Percentiles rank a stretch among this genome's conserved stretches.
Evolutionary conservation across 1,284 basidiomycete species (phyloP).

Genomic region (Rhodotorula sp.): DNA sequence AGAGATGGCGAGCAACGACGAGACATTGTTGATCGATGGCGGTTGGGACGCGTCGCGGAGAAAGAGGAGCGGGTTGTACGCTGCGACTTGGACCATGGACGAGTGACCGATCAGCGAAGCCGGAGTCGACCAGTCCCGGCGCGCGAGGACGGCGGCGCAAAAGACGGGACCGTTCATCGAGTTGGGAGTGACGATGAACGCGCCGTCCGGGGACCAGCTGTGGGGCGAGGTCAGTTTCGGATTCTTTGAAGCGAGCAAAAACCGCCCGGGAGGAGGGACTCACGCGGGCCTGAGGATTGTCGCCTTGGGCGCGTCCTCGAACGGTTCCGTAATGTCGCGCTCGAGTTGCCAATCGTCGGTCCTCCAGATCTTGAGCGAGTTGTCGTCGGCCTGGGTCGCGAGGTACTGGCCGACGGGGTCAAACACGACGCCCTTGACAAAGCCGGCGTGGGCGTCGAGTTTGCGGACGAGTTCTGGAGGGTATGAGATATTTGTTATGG

Average conservation of each 20-base stretch:
- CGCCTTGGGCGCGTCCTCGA: conserved; percentile 87
- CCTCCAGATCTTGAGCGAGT: conserved; percentile 93
- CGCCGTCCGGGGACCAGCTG: conserved; percentile 99
- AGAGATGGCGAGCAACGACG: conserved; percentile 79
- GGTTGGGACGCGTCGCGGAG: conserved; percentile 65
- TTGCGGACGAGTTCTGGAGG: conserved; percentile 70
- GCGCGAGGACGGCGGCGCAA: conserved; percentile 88
- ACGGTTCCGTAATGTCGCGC: conserved; percentile 80
- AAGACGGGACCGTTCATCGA: conserved; percentile 98
- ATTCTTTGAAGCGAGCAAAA: neutral
- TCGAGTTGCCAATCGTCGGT: conserved; percentile 88
- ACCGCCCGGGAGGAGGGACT: conserved; percentile 34
- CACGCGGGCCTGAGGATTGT: conserved; percentile 88
- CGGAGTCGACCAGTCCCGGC: conserved; percentile 72
- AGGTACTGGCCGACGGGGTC: conserved; percentile 96
- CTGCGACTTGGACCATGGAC: conserved; percentile 95
- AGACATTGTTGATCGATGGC: conserved; percentile 71
- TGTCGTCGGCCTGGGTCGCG: conserved; percentile 95
- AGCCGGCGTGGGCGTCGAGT: conserved; percentile 86
- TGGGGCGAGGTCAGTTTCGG: neutral
- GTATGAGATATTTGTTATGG: no score
- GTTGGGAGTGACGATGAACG: conserved; percentile 93
- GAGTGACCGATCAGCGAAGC: conserved; percentile 89
- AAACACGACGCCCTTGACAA: conserved; percentile 98
- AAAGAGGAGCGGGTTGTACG: conserved; percentile 91